Conservation (phyloP, 169 alveolate genomes). For the Eimeria necatrix region DNA sequence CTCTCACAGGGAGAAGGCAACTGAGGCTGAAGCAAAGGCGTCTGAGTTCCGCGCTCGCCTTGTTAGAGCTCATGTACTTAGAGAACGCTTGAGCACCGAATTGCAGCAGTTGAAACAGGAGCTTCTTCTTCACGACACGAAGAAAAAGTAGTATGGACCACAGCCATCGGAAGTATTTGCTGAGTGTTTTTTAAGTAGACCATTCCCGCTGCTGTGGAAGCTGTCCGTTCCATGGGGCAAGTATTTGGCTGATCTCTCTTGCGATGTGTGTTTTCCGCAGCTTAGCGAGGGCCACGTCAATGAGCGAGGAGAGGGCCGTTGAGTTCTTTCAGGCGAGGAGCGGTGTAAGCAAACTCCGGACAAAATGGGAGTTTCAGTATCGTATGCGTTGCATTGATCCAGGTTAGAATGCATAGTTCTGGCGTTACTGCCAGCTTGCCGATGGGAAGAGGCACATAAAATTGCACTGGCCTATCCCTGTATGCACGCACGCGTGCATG, state of each 20-base stretch:
- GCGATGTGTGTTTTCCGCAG: neutral
- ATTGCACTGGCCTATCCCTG: too few species aligned
- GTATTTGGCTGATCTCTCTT: neutral
- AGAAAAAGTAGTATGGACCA: constrained; percentile 11
- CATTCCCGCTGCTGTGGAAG: too few species aligned
- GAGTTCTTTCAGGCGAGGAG: constrained; percentile 36
- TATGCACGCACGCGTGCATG: too few species aligned
- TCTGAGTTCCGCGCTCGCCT: constrained; percentile 21
- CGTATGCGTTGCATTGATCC: too few species aligned
- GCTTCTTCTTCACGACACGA: neutral
- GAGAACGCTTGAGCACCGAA: neutral
- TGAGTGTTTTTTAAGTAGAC: too few species aligned
- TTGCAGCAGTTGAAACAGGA: neutral
- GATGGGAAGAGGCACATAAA: too few species aligned
- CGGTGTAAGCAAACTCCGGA: neutral
- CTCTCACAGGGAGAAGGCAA: neutral
- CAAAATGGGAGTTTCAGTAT: too few species aligned
- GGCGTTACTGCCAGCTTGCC: too few species aligned
- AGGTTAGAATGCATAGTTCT: too few species aligned
- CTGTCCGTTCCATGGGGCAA: neutral
- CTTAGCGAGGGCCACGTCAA: constrained; percentile 2
- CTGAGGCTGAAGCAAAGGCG: constrained; percentile 29
- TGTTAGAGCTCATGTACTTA: neutral
- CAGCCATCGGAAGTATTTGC: neutral
- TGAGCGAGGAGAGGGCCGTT: constrained; percentile 49